Conservation (phyloP, 495 filamentous ascomycete genomes). For the Cladorrhinum samala region DNA sequence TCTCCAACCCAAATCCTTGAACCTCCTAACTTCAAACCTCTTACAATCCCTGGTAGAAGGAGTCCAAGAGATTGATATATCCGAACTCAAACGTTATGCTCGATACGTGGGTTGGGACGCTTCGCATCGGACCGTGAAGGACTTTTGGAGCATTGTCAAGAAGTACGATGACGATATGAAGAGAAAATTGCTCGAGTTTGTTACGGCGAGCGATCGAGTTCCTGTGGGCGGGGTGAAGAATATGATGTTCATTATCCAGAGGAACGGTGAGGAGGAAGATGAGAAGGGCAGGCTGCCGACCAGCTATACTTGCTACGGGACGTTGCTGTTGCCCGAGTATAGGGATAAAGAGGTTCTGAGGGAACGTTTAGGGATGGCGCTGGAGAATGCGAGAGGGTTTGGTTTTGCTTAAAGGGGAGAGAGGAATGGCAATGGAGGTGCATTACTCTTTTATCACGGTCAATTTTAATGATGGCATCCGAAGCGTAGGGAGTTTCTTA, state of each 20-base stretch:
- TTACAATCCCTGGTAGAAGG: conserved; percentile 80
- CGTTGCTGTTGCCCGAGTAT: conserved; percentile 80
- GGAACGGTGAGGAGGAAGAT: conserved; percentile 62
- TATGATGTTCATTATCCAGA: conserved; percentile 76
- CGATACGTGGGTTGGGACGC: conserved; percentile 76
- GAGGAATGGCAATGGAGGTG: neutral
- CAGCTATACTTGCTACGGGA: conserved; percentile 84
- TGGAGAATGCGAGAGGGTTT: conserved; percentile 92
- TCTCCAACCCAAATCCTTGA: conserved; percentile 60
- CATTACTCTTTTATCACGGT: no score
- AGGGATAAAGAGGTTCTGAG: conserved; percentile 57
- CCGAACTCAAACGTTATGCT: conserved; percentile 59
- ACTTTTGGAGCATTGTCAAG: conserved; percentile 80
- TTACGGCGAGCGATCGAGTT: conserved; percentile 85
- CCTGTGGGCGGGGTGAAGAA: conserved; percentile 76
- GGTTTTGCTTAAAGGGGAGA: conserved; percentile 49
- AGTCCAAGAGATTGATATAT: conserved; percentile 65
- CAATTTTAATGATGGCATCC: no score
- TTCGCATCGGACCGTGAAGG: conserved; percentile 56
- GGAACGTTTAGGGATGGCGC: conserved; percentile 68
- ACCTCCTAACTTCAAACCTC: conserved; percentile 61
- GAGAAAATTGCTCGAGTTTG: conserved; percentile 77
- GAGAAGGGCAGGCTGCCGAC: conserved; percentile 59
- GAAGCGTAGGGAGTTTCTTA: no score
- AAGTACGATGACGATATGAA: conserved; percentile 62